Base-by-base conservation (phyloP, 805 yeast genomes). In the Wickerhamiella lipophila region DNA sequence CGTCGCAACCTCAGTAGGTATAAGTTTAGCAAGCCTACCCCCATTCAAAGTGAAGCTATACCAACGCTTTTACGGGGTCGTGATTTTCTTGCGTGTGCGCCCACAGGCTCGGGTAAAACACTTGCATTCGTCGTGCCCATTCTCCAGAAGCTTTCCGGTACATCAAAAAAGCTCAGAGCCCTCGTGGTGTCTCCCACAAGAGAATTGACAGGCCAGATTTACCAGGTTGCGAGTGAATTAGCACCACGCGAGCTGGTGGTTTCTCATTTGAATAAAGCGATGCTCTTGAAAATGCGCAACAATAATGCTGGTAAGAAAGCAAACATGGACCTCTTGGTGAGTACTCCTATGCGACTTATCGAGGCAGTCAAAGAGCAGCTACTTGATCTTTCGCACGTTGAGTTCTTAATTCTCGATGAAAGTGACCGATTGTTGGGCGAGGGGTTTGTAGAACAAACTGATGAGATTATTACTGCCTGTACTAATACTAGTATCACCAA, bases 21-120 rank as follows among this genome's bases (percentile, higher is more conserved):
- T 42, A 82, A 78, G 47, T 88, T 88, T 60, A 74, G 78, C 0
- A 83, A 79, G 53, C 97, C 98, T 5, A 89, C 98, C 0, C 80
- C 96, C 2, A 84, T 92, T 57, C 99, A 92, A 66, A 76, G 86
- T 53, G 96, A 92, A 64, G 78, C 87, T 1, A 79, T 92, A 38
- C 96, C 98, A 1, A 69, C 78, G 8, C 66, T 84, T 12, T 66
- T 86, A 47, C 71, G 76, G 47, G 73, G 70, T 25, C 75, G 94
- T 51, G 96, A 89, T 61, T 62, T 92, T 29, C 70, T 92, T 39
- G 94, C 95, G 1, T 85, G 96, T 71, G 96, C 97, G 0, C 97
- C 97, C 42, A 92, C 98, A 0, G 98, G 98, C 57, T 86, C 96
- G 3, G 98, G 98, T 71, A 92, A 92, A 63, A 92, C 98, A 0